phyloP scores from a whole-genome alignment of 768 basidiomycete genomes.

The Mycena latifolia region DNA sequence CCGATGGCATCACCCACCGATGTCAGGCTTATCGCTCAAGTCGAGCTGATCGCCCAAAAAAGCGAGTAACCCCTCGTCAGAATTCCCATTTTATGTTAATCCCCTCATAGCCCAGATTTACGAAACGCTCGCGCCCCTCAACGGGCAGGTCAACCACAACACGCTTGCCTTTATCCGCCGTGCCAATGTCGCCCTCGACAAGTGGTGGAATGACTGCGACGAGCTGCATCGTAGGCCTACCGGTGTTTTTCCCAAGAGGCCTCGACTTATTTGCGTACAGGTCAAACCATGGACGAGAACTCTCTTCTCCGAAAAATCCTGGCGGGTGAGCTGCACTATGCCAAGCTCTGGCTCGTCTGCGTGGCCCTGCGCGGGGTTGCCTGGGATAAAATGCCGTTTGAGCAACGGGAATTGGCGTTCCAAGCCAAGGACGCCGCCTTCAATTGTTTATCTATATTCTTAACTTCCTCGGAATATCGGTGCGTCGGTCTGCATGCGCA shows the following conservation, averaged over 20 bases:
- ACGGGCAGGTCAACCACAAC: constrained; percentile 87
- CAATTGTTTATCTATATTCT: constrained; percentile 86
- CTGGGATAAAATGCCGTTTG: constrained; percentile 97
- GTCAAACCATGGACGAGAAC: constrained; percentile 86
- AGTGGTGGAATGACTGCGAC: constrained; percentile 93
- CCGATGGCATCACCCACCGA: constrained; percentile 93
- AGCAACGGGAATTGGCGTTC: constrained; percentile 95
- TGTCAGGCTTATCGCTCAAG: constrained; percentile 86
- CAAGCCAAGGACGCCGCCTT: constrained; percentile 95
- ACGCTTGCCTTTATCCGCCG: constrained; percentile 90
- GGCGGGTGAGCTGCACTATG: constrained; percentile 90
- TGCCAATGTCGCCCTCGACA: constrained; percentile 87
- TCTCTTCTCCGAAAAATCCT: constrained; percentile 89
- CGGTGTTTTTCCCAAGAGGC: background rate
- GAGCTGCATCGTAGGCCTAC: constrained; percentile 76
- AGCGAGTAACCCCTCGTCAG: constrained; percentile 60
- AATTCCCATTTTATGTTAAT: constrained; percentile 4
- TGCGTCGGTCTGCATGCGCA: constrained; percentile 44
- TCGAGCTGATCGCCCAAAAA: constrained; percentile 93
- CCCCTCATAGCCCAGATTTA: constrained; percentile 84
- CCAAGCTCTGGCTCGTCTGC: constrained; percentile 95
- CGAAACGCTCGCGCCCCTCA: constrained; percentile 87
- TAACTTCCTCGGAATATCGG: constrained; percentile 86
- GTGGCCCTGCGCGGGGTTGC: constrained; percentile 91
- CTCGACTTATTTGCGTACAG: constrained; percentile 49